phyloP scores from a whole-genome alignment of 257 asterid species.

The Solanum paucissectum region DNA sequence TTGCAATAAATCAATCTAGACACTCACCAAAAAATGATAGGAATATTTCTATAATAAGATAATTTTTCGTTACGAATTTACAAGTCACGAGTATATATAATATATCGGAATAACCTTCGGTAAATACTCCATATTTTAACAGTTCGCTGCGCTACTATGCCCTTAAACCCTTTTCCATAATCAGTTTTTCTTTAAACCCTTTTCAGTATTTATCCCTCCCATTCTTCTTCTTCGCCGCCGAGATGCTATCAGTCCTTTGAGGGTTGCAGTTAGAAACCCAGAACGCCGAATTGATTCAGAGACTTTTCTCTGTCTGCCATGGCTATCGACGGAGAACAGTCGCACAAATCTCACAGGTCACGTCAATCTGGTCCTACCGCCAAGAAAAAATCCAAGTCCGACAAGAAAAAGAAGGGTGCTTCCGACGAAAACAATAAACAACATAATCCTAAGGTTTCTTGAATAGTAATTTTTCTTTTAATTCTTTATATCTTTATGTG shows the following conservation, averaged over 20 bases:
- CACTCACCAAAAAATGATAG: too few relatives aligned
- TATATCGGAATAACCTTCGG: too few relatives aligned
- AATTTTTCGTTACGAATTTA: too few relatives aligned
- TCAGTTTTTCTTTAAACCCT: neutral
- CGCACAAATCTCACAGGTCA: constrained; percentile 68
- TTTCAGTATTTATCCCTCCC: neutral
- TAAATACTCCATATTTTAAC: neutral
- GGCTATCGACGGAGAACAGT: constrained; percentile 30
- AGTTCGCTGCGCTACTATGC: neutral
- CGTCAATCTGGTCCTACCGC: constrained; percentile 73
- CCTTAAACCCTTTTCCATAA: neutral
- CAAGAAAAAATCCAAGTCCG: constrained; percentile 54
- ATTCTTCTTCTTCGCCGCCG: neutral
- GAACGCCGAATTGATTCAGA: neutral
- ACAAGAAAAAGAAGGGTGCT: constrained; percentile 36
- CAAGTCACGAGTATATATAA: too few relatives aligned
- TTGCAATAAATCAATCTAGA: too few relatives aligned
- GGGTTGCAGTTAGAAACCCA: neutral
- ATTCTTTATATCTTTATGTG: neutral
- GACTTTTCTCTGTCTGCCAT: neutral
- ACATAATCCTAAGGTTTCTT: constrained; percentile 28
- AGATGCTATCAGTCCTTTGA: neutral
- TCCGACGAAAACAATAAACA: constrained; percentile 32
- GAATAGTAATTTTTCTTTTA: neutral
- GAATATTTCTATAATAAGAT: too few relatives aligned